Base-by-base conservation (phyloP, 352 stramenopile species). In the Pseudoperonospora humuli region DNA sequence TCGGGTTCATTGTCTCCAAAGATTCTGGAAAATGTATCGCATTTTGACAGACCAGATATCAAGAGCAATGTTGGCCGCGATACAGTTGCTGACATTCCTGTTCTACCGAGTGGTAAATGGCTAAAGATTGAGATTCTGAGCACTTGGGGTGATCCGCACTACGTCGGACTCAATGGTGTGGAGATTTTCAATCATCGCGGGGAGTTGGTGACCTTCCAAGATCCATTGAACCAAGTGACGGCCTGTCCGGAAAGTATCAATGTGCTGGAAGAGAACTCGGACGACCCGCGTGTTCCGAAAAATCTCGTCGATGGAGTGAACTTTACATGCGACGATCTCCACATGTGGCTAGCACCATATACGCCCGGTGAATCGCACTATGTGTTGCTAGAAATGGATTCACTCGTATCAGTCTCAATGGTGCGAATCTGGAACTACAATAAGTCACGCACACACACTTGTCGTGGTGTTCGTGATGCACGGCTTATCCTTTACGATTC, bases 351-450 rank as follows among this genome's bases (percentile, higher is more conserved):
- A 0, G 77, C 86, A 8, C 87, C 87, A 8, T 96, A 79, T 35
- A 81, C 75, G 5, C 10, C 42, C 9, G 76, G 70, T 0, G 35
- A 70, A 6, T 18, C 61, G 5, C 79, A 94, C 38, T 69, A 67
- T 13, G 62, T 95, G 13, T 28, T 60, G 18, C 31, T 96, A 0
- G 56, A 76, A 33, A 47, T 96, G 20, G 54, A 67, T 5, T 15
- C 45, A 0, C 37, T 11, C 1, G 51, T 61, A 0, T 54, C 63
- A 7, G 25, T 96, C 3, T 86, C 81, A 5, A 93, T 95, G 78
- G 45, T 96, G 1, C 75, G 83, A 11, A 43, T 96, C 13, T 96
- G 86, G 87, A 96, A 96, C 53, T 96, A 96, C 63, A 96, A 96
- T 57, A 96, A 96, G 47, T 92, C 75, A 36, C 65, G 86, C n/a